These are phyloP conservation scores for Massarina eburnea DNA, from an alignment of 2,329 filamentous ascomycete genomes.

Conservation along the genomic window DNA sequence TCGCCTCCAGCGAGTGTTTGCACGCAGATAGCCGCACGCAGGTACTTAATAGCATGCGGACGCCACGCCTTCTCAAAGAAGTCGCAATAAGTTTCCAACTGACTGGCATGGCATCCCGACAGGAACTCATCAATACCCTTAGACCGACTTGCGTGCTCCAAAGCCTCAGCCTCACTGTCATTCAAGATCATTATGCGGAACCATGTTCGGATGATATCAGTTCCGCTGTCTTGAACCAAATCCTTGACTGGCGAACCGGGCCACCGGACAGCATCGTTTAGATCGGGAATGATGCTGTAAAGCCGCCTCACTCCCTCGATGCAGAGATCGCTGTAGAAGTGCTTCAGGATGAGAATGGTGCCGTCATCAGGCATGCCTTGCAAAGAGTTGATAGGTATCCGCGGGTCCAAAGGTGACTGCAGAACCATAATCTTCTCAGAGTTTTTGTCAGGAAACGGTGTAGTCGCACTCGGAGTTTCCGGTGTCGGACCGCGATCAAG, in stretches of 20 bases:
- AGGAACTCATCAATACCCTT: constrained; percentile 28
- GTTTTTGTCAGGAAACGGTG: constrained; percentile 14
- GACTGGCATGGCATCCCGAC: constrained; percentile 24
- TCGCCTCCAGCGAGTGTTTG: constrained; percentile 28
- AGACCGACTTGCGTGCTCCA: constrained; percentile 26
- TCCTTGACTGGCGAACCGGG: constrained; percentile 5
- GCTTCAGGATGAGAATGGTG: constrained; percentile 28
- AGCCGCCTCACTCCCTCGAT: constrained; percentile 20
- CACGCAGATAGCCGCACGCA: constrained; percentile 30
- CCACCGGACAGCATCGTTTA: constrained; percentile 13
- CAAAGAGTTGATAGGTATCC: constrained; percentile 22
- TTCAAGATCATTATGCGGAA: constrained; percentile 35
- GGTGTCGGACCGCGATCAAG: constrained; percentile 19
- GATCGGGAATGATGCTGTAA: constrained; percentile 28
- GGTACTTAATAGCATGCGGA: constrained; percentile 29
- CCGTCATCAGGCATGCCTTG: constrained; percentile 26
- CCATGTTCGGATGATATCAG: constrained; percentile 29
- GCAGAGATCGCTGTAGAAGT: constrained; percentile 30
- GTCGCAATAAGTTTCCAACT: constrained; percentile 31
- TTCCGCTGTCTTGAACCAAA: constrained; percentile 15
- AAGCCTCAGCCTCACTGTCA: constrained; percentile 25
- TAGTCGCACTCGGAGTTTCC: constrained; percentile 15
- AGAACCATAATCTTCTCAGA: constrained; percentile 25
- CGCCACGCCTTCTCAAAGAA: constrained; percentile 35
- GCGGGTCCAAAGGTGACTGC: constrained; percentile 22